Base-by-base conservation (phyloP, 2,329 filamentous ascomycete genomes). In the Fusarium algeriense region DNA sequence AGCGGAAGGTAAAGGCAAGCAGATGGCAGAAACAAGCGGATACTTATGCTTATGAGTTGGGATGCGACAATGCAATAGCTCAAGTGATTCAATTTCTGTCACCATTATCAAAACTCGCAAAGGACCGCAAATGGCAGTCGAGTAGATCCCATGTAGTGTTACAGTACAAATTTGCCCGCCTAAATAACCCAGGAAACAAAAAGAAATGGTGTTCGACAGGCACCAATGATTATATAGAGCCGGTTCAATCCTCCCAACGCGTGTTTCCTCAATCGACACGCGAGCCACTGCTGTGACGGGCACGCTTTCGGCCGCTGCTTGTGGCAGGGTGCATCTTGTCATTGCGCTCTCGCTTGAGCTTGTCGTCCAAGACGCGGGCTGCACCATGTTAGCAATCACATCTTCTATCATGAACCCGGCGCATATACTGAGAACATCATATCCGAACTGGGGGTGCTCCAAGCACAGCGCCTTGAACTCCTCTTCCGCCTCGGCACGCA, bases 371-470 rank as follows among this genome's bases (percentile, higher is more conserved):
- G 23, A 91, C 88, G 65, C 88, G 88, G 19, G 88, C 88, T 90
- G 75, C 46, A 30, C 20, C 12, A 10, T 19, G n/a, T 78, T 70
- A 77, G 52, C 43, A 50, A 17, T n/a, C 2, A 26, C 2, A 3
- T 3, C 7, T 3, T 23, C 15, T 1, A 19, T 12, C 14, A 3
- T 2, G 0, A 7, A 50, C 2, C 8, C 7, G 1, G 6, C 2
- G 28, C 59, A 84, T 87, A 73, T 85, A 93, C 90, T 94, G 66
- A 98, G 88, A 60, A 98, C 93, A 81, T 98, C 95, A 84, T 95
- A 98, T 78, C 92, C 92, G 79, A 98, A 98, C 79, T 97, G 92
- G 20, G 95, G 95, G 79, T 91, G 94, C 82, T 97, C 93, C 79
- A 97, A 83, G 83, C 95, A 97, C 81, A 97, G 89, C 48, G 87